A percentile compares a stretch with the other conserved stretches of the same genome.
Conservation (phyloP, 108 stramenopile genomes). For the Stephanodiscus triporus region DNA sequence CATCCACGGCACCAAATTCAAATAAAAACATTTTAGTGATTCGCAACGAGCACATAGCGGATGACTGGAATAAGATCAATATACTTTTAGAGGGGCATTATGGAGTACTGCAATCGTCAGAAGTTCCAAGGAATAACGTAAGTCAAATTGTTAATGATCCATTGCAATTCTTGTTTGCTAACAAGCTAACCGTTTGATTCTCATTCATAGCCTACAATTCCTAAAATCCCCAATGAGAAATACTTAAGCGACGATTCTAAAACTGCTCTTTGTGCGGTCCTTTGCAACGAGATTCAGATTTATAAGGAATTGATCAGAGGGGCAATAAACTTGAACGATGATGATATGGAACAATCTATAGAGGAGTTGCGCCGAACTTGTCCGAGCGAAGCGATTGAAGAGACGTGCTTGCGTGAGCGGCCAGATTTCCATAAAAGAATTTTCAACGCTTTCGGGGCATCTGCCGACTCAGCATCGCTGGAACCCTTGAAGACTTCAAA, state of each 20-base stretch:
- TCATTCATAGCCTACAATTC: not conserved
- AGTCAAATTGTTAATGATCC: not conserved
- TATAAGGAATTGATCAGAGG: conserved; percentile 41
- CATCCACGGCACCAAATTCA: conserved; percentile 4
- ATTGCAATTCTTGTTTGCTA: not conserved
- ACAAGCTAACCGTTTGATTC: not conserved
- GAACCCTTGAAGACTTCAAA: too few relatives aligned
- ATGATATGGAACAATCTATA: conserved; percentile 24
- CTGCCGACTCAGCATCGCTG: too few relatives aligned
- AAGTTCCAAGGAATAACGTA: conserved; percentile 34
- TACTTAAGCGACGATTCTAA: conserved; percentile 43
- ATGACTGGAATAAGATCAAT: conserved; percentile 50
- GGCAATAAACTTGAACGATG: conserved; percentile 43
- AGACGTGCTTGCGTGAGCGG: conserved; percentile 17
- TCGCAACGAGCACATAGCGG: conserved; percentile 51
- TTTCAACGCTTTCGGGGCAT: not conserved
- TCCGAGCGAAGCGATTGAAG: conserved; percentile 32
- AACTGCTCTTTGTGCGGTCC: conserved; percentile 31
- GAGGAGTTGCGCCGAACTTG: conserved; percentile 32
- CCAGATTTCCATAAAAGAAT: conserved; percentile 39
- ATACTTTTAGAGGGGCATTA: conserved; percentile 30
- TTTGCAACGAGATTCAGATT: conserved; percentile 57
- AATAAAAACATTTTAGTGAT: conserved; percentile 44
- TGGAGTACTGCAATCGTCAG: conserved; percentile 11
- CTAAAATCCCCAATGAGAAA: conserved; percentile 33